Conservation (phyloP, 2,329 filamentous ascomycete genomes). For the Neurospora sp. region DNA sequence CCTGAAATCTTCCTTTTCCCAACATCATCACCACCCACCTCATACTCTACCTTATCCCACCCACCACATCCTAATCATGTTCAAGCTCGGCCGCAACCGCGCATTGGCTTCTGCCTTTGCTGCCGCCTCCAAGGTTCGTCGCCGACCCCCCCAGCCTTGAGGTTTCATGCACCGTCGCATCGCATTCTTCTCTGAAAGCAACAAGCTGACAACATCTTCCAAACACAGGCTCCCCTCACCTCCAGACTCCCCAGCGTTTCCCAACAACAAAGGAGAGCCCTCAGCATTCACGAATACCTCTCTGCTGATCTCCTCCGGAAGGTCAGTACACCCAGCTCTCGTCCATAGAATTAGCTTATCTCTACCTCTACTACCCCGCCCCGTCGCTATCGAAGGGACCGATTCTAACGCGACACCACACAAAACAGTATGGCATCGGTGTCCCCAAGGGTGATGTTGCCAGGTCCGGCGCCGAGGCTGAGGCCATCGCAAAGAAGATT, state of each 20-base stretch:
- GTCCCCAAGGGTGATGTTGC: conserved; percentile 87
- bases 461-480: conserved; percentile 73
- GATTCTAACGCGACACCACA: conserved; percentile 7
- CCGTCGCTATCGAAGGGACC: conserved; percentile 1
- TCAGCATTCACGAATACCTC: conserved; percentile 97
- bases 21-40: neutral
- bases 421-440: conserved; percentile 75
- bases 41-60: neutral
- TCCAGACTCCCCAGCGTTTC: conserved; percentile 52
- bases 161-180: neutral
- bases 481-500: conserved; percentile 82
- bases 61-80: conserved; percentile 48
- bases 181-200: neutral
- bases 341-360: conserved; percentile 12
- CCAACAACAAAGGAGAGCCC: conserved; percentile 67
- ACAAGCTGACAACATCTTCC: conserved; percentile 16
- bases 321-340: conserved; percentile 32
- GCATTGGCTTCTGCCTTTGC: conserved; percentile 71
- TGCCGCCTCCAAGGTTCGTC: conserved; percentile 58
- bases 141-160: neutral
- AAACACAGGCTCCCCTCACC: conserved; percentile 34
- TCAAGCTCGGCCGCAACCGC: conserved; percentile 75
- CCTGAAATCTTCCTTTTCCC: neutral
- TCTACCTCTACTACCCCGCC: conserved; percentile 1
- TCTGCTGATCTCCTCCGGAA: conserved; percentile 81